Evolutionary conservation across 2,329 filamentous ascomycete genomes (phyloP).

Genomic region (Pseudogymnoascus sp.): DNA sequence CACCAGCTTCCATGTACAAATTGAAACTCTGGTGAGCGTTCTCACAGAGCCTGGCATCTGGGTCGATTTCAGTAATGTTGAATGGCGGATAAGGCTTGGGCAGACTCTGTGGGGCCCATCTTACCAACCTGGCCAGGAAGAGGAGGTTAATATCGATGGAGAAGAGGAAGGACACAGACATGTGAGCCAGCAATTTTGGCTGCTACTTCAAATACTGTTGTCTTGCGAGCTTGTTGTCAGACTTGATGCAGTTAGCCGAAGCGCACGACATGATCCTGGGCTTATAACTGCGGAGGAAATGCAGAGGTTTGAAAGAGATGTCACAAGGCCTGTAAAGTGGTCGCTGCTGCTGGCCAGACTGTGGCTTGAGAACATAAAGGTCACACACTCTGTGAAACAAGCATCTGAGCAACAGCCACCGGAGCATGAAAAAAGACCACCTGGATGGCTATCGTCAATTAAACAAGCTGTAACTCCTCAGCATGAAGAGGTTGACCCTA

Average conservation of each 20-base stretch:
- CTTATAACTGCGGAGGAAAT: slow-evolving; percentile 48
- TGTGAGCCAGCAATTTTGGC: slow-evolving; percentile 57
- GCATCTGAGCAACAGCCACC: not conserved
- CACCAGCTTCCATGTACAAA: slow-evolving; percentile 60
- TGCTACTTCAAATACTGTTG: slow-evolving; percentile 56
- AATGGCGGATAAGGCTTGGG: slow-evolving; percentile 66
- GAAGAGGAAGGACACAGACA: slow-evolving; percentile 30
- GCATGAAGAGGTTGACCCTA: slow-evolving; percentile 11
- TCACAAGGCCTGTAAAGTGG: slow-evolving; percentile 57
- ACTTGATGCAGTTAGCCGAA: slow-evolving; percentile 54
- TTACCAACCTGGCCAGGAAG: slow-evolving; percentile 41
- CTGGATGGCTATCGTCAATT: not conserved
- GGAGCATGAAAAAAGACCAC: not conserved
- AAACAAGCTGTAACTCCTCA: slow-evolving; percentile 7
- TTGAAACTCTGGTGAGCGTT: slow-evolving; percentile 57
- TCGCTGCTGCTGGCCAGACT: slow-evolving; percentile 54
- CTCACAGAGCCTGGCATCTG: slow-evolving; percentile 59
- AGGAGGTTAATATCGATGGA: slow-evolving; percentile 44
- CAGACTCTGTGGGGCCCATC: slow-evolving; percentile 60
- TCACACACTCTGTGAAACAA: slow-evolving; percentile 26
- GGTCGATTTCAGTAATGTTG: slow-evolving; percentile 66
- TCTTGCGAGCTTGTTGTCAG: slow-evolving; percentile 58
- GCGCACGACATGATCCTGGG: slow-evolving; percentile 46
- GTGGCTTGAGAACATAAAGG: slow-evolving; percentile 60
- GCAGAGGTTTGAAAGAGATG: slow-evolving; percentile 52